Evolutionary conservation across 129 eudicot species (phyloP), one percentile per base, ranked within the genome.

Genomic region (Apium graveolens): DNA sequence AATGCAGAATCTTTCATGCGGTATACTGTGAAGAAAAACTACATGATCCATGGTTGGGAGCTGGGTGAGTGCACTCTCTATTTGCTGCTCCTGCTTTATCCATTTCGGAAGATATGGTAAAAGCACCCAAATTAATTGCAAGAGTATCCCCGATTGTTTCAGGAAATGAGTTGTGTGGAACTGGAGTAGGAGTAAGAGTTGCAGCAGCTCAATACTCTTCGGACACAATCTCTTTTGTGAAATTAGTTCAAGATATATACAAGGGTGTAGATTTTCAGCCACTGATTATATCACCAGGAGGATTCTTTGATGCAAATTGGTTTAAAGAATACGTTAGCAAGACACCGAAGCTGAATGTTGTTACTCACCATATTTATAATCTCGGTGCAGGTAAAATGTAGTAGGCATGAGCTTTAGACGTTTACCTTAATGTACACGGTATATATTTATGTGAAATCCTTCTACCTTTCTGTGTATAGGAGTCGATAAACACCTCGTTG

Each of bases 91-190:
- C 17, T 81, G 60, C 46, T 29, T 35, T 32, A 78, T 78, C 29
- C 39, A 7, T 55, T 17, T 55, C 21, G 31, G 78, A 18, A 69
- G 75, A 26, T 39, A 37, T 70, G 44, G 26, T 70, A 70, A 35
- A 70, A 32, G 74, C 74, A 37, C 46, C 41, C 43, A 70, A 26
- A 20, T 14, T 7, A 70, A n/a, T 74, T 24, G 11, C 48, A n/a
- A 32, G 72, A 55, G 38, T 29, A 51, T n/a, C 62, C 38, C 29
- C 7, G 18, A 74, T 31, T 77, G 21, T 66, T 26, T 45, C 65
- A 93, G 98, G 98, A 78, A 94, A 94, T 77, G 98, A 94, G 51
- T 79, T 94, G 76, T 83, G 97, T 82, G 97, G 89, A 29, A 82
- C 35, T 3, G 96, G 96, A 57, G 78, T 87, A 18, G 98, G 93